Base-by-base conservation (phyloP, 2,329 filamentous ascomycete genomes). In the Curvularia sp. region DNA sequence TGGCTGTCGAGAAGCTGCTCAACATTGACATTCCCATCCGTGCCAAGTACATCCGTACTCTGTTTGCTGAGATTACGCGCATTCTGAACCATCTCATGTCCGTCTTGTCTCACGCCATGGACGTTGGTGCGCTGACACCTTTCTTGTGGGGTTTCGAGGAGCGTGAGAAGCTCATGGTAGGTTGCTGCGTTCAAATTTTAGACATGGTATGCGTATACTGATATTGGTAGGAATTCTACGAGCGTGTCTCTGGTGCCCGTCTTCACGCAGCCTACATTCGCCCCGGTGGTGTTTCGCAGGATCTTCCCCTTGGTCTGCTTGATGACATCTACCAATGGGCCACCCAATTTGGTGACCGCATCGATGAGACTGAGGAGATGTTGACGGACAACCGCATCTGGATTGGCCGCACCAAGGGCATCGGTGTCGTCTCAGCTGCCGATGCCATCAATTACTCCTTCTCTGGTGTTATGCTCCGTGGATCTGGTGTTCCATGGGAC, bases 301-400 rank as follows among this genome's bases (percentile, higher is more conserved):
- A 99, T 82, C 85, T 99, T 45, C 95, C 95, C 28, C 75, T 97
- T 60, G 95, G 95, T 66, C 88, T 99, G 45, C 88, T 99, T 49
- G 96, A 99, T 77, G 95, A 99, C 77, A 99, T 99, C 74, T 98
- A 99, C 83, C 94, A 98, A 81, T 99, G 95, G 95, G 95, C 95
- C 15, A 99, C 95, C 57, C 95, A 99, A 80, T 99, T 99, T 74
- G 91, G 93, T 73, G 95, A 99, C 83, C 93, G 95, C 70, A 95
- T 99, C 73, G 95, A 99, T 77, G 95, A 99, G 80, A 98, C 95
- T 54, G 95, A 99, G 79, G 95, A 99, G 80, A 90, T 99, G 82
- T 86, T 99, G 70, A 99, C 95, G 41, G 95, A 99, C 80, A 99
- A 99, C 86, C 92, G 96, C 77, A 98, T 99, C 83, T 99, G 96